A percentile compares a stretch with the other conserved stretches of the same genome.
phyloP scores from a whole-genome alignment of 2,329 filamentous ascomycete genomes.

The Colletotrichum camelliae region DNA sequence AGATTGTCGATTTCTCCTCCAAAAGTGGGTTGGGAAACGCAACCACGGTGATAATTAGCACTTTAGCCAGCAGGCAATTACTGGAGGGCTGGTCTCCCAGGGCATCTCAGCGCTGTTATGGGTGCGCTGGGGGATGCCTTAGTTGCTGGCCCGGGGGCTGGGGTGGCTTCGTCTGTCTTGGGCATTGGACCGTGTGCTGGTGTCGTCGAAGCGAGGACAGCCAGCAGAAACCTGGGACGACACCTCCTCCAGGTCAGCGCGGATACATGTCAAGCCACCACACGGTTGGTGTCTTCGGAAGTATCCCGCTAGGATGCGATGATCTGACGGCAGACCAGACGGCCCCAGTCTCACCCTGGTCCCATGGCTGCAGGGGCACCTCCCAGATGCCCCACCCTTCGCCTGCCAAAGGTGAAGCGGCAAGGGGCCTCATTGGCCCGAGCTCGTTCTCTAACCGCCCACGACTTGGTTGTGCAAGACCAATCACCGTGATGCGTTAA shows the following conservation, averaged over 20 bases:
- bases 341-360: constrained; percentile 13
- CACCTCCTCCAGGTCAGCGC: background rate
- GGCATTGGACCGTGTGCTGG: background rate
- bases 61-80: background rate
- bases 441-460: constrained; percentile 43
- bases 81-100: constrained; percentile 8
- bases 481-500: constrained; percentile 30
- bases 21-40: constrained; percentile 5
- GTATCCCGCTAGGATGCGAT: constrained; percentile 6
- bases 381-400: background rate
- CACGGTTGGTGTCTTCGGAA: background rate
- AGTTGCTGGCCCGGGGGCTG: background rate
- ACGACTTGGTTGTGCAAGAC: constrained; percentile 24
- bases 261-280: background rate
- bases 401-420: constrained; percentile 28
- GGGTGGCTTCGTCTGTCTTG: background rate
- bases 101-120: background rate
- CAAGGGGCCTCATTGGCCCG: constrained; percentile 37
- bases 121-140: background rate
- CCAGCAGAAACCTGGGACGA: background rate
- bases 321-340: constrained; percentile 22
- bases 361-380: constrained; percentile 10
- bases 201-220: background rate
- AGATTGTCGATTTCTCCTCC: constrained; percentile 5
- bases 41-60: background rate